Percentiles rank a stretch among this genome's conserved stretches.
phyloP scores from a whole-genome alignment of 495 filamentous ascomycete genomes.

The Physcia stellaris region DNA sequence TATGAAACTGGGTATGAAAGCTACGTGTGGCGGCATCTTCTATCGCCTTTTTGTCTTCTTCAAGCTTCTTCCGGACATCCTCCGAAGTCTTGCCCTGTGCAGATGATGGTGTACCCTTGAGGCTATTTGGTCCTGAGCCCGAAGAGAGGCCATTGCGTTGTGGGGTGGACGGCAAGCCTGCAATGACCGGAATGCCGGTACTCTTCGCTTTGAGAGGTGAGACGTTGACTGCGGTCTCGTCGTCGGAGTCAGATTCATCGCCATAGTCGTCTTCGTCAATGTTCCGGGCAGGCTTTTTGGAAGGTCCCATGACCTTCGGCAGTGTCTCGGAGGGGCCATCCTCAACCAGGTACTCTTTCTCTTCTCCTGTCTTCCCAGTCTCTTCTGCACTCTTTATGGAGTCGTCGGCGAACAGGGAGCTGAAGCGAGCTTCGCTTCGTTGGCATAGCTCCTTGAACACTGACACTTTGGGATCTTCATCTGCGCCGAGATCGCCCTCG shows the following conservation, averaged over 20 bases:
- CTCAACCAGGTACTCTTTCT: constrained; percentile 19
- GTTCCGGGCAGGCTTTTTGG: constrained; percentile 50
- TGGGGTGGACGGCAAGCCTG: constrained; percentile 19
- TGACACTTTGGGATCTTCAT: constrained; percentile 52
- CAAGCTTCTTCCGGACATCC: constrained; percentile 81
- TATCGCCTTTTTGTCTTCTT: constrained; percentile 85
- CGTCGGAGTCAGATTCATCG: constrained; percentile 75
- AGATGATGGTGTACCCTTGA: constrained; percentile 22
- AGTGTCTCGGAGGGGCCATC: constrained; percentile 14
- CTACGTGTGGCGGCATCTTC: constrained; percentile 80
- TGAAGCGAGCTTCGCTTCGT: constrained; percentile 46
- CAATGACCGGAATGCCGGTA: constrained; percentile 26
- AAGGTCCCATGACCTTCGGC: constrained; percentile 22
- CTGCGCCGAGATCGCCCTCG: constrained; percentile 35
- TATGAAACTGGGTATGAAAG: constrained; percentile 87
- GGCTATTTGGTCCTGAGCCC: constrained; percentile 11
- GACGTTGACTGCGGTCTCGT: constrained; percentile 61
- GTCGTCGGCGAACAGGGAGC: constrained; percentile 33
- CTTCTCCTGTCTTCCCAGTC: constrained; percentile 26
- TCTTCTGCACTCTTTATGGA: constrained; percentile 17
- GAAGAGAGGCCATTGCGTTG: constrained; percentile 9
- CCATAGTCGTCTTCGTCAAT: constrained; percentile 72
- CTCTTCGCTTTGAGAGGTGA: constrained; percentile 51
- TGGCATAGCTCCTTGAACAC: constrained; percentile 47
- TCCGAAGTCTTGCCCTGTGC: constrained; percentile 56